These are phyloP conservation scores for Ceratorhiza oryzae-sativae DNA, from an alignment of 1,284 basidiomycete genomes.

Conservation along the genomic window DNA sequence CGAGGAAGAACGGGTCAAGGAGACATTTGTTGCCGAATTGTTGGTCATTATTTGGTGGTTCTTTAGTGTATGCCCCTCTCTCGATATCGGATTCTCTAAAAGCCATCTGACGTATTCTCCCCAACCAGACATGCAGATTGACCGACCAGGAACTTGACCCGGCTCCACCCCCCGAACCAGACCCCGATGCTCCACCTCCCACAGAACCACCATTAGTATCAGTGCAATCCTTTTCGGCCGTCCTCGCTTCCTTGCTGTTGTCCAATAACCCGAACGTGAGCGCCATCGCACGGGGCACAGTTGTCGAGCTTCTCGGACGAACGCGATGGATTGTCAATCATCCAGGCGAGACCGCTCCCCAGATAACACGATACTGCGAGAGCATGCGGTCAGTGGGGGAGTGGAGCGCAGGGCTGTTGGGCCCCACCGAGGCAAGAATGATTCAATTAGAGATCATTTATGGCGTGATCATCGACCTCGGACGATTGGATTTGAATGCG, in stretches of 20 bases:
- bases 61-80: constrained; percentile 65
- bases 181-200: constrained; percentile 34
- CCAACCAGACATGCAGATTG: constrained; percentile 61
- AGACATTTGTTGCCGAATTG: constrained; percentile 85
- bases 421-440: constrained; percentile 49
- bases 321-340: constrained; percentile 52
- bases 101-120: constrained; percentile 42
- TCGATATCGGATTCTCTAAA: background rate
- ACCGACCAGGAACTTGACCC: constrained; percentile 48
- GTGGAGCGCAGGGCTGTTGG: constrained; percentile 11
- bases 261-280: constrained; percentile 79
- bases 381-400: constrained; percentile 20
- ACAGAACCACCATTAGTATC: constrained; percentile 62
- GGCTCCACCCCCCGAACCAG: constrained; percentile 25
- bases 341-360: background rate
- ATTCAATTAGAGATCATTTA: constrained; percentile 82
- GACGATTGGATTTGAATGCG: constrained; percentile 67
- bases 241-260: constrained; percentile 87
- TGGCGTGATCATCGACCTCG: constrained; percentile 88
- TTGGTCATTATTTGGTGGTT: constrained; percentile 94
- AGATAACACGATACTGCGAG: constrained; percentile 13
- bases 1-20: constrained; percentile 90
- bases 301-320: constrained; percentile 79
- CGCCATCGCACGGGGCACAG: constrained; percentile 73
- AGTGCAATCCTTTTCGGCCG: constrained; percentile 88